These are phyloP conservation scores for Leucocoprinus birnbaumii DNA, from an alignment of 768 basidiomycete genomes.

Conservation along the genomic window DNA sequence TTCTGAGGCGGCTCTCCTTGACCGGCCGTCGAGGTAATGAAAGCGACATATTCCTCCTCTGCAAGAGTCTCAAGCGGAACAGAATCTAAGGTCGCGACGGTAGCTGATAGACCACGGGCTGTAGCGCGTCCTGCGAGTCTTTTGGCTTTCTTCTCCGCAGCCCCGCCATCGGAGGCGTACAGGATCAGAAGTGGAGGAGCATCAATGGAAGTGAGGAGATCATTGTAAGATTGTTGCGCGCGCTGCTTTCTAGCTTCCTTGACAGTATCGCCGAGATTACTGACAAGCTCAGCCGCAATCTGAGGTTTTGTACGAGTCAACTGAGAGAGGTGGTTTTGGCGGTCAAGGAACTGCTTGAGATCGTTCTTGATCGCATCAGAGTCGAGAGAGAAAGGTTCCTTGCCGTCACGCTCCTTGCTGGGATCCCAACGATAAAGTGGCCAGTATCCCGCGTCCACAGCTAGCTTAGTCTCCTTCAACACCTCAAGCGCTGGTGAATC, in stretches of 20 bases:
- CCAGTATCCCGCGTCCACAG: slow-evolving; percentile 97
- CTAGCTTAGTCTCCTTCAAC: slow-evolving; percentile 96
- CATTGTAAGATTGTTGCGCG: slow-evolving; percentile 81
- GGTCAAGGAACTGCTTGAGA: slow-evolving; percentile 88
- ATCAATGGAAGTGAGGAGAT: slow-evolving; percentile 79
- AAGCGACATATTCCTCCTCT: slow-evolving; percentile 74
- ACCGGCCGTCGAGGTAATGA: slow-evolving; percentile 91
- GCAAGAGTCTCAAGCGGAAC: slow-evolving; percentile 71
- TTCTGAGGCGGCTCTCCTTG: slow-evolving; percentile 99
- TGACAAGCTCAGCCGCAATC: slow-evolving; percentile 79
- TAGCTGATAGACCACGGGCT: slow-evolving; percentile 77
- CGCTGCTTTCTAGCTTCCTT: slow-evolving; percentile 79
- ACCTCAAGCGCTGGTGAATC: slow-evolving; percentile 78
- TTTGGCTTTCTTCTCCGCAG: slow-evolving; percentile 96
- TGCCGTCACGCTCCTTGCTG: slow-evolving; percentile 65
- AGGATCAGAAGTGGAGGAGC: slow-evolving; percentile 86
- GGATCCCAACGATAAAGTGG: slow-evolving; percentile 99
- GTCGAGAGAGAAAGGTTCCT: slow-evolving; percentile 90
- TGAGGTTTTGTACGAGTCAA: slow-evolving; percentile 79
- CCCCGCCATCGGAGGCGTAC: slow-evolving; percentile 95
- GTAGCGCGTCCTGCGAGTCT: slow-evolving; percentile 79
- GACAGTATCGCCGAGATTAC: slow-evolving; percentile 80
- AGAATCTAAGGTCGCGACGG: slow-evolving; percentile 78
- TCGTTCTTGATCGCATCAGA: slow-evolving; percentile 94
- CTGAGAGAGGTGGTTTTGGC: slow-evolving; percentile 95